Conservation (phyloP, 306 rosid species). For the Quercus robur region DNA sequence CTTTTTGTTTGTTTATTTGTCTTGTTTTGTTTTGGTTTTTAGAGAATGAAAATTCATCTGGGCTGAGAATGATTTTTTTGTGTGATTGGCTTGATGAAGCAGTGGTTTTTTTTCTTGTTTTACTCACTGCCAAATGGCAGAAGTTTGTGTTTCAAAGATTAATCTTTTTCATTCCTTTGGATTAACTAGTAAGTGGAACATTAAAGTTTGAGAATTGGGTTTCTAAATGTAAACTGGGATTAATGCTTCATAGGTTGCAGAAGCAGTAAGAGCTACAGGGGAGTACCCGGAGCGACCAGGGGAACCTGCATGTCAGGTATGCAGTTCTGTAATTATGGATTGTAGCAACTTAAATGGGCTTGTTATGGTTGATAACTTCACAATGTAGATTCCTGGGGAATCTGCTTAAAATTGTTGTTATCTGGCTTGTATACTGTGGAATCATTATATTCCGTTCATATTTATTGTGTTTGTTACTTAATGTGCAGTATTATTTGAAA, state of each 20-base stretch:
- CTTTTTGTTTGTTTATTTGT: neutral
- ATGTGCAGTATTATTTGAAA: conserved; percentile 76
- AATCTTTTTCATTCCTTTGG: neutral
- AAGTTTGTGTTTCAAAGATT: neutral
- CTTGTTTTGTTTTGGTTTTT: too few species aligned
- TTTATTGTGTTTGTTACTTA: conserved; percentile 17
- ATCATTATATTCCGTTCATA: neutral
- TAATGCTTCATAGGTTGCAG: conserved; percentile 56
- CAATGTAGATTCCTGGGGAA: conserved; percentile 6
- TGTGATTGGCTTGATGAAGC: neutral
- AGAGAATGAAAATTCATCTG: neutral
- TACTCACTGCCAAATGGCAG: neutral
- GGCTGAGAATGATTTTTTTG: neutral
- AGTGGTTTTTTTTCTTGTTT: neutral
- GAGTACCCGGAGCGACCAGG: conserved; percentile 89
- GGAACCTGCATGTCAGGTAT: conserved; percentile 86
- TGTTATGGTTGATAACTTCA: neutral
- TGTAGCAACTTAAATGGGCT: neutral
- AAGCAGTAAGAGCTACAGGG: conserved; percentile 88
- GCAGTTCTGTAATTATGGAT: neutral
- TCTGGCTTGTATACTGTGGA: neutral
- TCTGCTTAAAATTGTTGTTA: neutral
- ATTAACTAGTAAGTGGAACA: neutral
- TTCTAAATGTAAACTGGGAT: conserved; percentile 15
- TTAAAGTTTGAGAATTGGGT: neutral